Evolutionary conservation across 257 asterid species (phyloP).

Genomic region (Orobanche coerulescens): DNA sequence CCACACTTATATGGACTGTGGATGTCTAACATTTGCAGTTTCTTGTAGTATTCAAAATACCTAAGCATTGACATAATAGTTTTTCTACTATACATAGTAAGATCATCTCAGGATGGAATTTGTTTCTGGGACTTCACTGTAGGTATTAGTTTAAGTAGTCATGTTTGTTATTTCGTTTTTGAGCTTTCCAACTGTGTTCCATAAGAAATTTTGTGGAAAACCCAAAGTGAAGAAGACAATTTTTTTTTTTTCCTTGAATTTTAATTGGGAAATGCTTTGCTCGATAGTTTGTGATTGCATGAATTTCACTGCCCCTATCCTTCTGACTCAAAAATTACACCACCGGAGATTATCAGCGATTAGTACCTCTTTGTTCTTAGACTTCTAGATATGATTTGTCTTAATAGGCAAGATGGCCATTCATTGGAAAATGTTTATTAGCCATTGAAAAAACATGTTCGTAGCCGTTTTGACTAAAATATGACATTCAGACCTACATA

Average conservation of each 20-base stretch:
- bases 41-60: neutral
- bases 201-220: neutral
- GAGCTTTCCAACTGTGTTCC: neutral
- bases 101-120: neutral
- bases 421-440: too few relatives aligned
- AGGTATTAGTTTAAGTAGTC: conserved; percentile 8
- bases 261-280: neutral
- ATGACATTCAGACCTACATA: too few relatives aligned
- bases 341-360: neutral
- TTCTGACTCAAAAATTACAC: neutral
- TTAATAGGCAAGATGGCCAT: too few relatives aligned
- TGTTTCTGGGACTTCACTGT: neutral
- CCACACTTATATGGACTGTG: neutral
- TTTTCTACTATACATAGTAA: neutral
- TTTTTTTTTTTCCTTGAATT: conserved; percentile 1
- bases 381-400: neutral
- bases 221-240: neutral
- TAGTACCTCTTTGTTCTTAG: neutral
- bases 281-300: neutral
- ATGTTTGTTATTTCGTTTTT: neutral
- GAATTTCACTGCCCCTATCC: neutral
- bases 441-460: too few relatives aligned
- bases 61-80: neutral
- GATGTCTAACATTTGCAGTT: neutral
- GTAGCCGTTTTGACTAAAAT: too few relatives aligned